Evolutionary conservation across 805 yeast genomes (phyloP).

Genomic region (Blastobotrys parvus): DNA sequence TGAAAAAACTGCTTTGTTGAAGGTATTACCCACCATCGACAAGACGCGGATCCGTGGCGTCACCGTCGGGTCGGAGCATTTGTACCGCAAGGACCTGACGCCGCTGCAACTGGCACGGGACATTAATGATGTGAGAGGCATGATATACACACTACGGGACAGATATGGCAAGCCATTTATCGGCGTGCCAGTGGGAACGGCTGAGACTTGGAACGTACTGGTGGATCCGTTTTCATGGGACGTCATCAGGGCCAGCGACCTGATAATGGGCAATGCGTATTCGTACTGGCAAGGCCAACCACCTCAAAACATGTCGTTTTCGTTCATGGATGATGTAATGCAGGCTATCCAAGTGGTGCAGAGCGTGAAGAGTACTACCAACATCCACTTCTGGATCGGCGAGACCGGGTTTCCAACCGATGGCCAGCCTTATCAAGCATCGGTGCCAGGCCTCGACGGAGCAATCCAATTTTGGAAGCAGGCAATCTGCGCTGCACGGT

Average conservation of each 20-base stretch:
- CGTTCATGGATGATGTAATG: conserved; percentile 95
- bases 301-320: conserved; percentile 70
- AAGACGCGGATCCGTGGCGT: conserved; percentile 58
- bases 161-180: conserved; percentile 72
- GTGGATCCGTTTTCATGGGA: conserved; percentile 69
- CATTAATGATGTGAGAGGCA: conserved; percentile 53
- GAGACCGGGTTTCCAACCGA: conserved; percentile 97
- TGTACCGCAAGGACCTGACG: conserved; percentile 82
- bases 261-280: conserved; percentile 89
- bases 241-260: conserved; percentile 74
- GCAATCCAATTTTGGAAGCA: conserved; percentile 80
- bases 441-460: conserved; percentile 62
- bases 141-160: conserved; percentile 57
- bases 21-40: conserved; percentile 63
- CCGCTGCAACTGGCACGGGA: conserved; percentile 63
- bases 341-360: conserved; percentile 90
- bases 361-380: conserved; percentile 76
- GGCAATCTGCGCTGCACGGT: conserved; percentile 88
- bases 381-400: conserved; percentile 89
- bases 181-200: conserved; percentile 77
- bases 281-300: conserved; percentile 99
- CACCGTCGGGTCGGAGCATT: conserved; percentile 92
- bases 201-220: conserved; percentile 90
- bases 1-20: conserved; percentile 64
- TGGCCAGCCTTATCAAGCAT: conserved; percentile 61